A percentile compares a stretch with the other conserved stretches of the same genome.
phyloP scores from a whole-genome alignment of 2,329 filamentous ascomycete genomes.

The Nectriaceae sp. region DNA sequence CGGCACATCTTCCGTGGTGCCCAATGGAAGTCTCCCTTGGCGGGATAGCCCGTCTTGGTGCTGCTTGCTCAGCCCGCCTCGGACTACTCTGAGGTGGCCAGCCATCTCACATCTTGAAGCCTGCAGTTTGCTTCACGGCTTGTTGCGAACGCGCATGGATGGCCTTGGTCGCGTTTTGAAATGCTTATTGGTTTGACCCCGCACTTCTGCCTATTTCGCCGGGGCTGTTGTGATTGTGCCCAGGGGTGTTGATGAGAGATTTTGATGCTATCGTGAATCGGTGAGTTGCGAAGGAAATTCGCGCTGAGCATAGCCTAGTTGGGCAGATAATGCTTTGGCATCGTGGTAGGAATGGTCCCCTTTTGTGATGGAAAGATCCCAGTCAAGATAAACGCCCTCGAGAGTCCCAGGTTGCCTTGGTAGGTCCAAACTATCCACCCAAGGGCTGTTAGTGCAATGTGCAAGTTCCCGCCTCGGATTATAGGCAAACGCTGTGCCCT shows the following conservation, averaged over 20 bases:
- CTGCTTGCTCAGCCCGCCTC: not conserved
- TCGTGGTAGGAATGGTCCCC: too few relatives aligned
- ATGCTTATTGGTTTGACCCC: constrained; percentile 10
- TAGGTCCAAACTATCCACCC: too few relatives aligned
- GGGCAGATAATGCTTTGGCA: too few relatives aligned
- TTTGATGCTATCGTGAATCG: constrained; percentile 3
- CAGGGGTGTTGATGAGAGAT: not conserved
- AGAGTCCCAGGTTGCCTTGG: too few relatives aligned
- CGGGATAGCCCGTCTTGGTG: not conserved
- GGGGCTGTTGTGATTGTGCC: not conserved
- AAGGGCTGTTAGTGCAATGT: too few relatives aligned
- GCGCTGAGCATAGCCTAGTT: too few relatives aligned
- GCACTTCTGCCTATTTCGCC: constrained; percentile 8
- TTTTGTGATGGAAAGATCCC: too few relatives aligned
- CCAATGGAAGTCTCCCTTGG: not conserved
- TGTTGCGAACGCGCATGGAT: too few relatives aligned
- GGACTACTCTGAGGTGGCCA: not conserved
- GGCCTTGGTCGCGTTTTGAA: not conserved
- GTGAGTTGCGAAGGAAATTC: too few relatives aligned
- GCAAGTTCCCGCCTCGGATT: too few relatives aligned
- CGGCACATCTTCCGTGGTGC: not conserved
- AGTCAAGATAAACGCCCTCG: too few relatives aligned
- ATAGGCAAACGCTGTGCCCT: too few relatives aligned
- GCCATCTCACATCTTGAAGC: not conserved
- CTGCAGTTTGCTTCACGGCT: not conserved